A percentile compares a stretch with the other conserved stretches of the same genome.
These are phyloP conservation scores for Gaeumannomyces tritici DNA, from an alignment of 2,329 filamentous ascomycete genomes.

Conservation along the genomic window DNA sequence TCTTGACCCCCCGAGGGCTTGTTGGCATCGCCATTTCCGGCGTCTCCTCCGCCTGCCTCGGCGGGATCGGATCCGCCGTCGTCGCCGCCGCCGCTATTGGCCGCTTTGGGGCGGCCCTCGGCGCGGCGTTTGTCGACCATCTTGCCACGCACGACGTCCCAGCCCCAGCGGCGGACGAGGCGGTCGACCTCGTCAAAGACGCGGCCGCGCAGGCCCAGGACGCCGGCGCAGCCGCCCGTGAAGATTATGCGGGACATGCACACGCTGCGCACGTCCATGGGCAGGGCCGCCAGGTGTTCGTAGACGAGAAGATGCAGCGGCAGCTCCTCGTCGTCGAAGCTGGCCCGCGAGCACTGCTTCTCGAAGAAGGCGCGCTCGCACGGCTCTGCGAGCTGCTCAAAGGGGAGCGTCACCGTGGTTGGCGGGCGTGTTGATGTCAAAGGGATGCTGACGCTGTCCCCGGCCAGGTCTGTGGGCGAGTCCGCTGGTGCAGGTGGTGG, in stretches of 20 bases:
- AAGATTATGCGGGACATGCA: constrained; percentile 89
- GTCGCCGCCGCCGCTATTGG: background rate
- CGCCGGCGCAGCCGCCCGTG: constrained; percentile 67
- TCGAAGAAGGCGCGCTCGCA: constrained; percentile 70
- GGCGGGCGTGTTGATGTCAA: constrained; percentile 38
- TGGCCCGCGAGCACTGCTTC: constrained; percentile 33
- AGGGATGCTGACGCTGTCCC: constrained; percentile 20
- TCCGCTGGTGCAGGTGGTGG: constrained; percentile 7
- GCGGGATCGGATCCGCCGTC: constrained; percentile 12
- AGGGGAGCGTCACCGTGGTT: constrained; percentile 53
- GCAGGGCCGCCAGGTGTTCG: constrained; percentile 62
- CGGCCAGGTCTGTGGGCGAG: background rate
- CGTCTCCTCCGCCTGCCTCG: background rate
- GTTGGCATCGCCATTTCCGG: constrained; percentile 11
- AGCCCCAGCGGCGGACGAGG: constrained; percentile 60
- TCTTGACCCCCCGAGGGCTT: background rate
- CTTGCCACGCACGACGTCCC: constrained; percentile 67
- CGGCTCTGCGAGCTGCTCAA: constrained; percentile 61
- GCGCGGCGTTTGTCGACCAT: constrained; percentile 45
- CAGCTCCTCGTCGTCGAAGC: constrained; percentile 80
- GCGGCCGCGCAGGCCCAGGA: constrained; percentile 70
- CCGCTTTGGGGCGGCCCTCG: constrained; percentile 20
- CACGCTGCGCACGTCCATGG: constrained; percentile 69
- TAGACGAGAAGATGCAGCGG: constrained; percentile 72
- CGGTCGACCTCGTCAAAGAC: constrained; percentile 65